Evolutionary conservation across 1,284 basidiomycete genomes (phyloP).

Genomic region (Microbotryum violaceum): DNA sequence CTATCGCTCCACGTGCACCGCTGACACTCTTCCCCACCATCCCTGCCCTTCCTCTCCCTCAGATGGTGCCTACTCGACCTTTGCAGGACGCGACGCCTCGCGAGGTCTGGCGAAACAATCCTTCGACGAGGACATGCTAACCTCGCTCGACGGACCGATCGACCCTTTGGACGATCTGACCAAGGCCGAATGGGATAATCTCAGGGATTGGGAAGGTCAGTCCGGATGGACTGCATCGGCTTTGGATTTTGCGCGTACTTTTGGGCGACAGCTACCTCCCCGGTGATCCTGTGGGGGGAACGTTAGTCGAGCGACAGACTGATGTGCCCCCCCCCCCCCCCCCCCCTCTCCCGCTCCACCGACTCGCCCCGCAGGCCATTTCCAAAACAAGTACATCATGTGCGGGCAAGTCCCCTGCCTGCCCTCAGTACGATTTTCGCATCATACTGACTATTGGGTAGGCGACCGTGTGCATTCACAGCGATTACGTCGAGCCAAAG

Average conservation of each 20-base stretch:
- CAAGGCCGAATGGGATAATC: constrained; percentile 32
- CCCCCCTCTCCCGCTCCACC: not conserved
- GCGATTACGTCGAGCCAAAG: constrained; percentile 6
- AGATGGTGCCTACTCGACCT: constrained; percentile 31
- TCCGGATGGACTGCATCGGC: no score
- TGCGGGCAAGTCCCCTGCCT: constrained; percentile 7
- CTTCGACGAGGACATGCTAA: constrained; percentile 36
- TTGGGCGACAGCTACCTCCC: no score
- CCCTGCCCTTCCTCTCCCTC: not conserved
- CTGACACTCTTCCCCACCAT: not conserved
- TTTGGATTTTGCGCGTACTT: no score
- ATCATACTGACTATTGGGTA: no score
- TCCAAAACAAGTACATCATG: constrained; percentile 28
- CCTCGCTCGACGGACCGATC: constrained; percentile 33
- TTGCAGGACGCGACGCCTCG: constrained; percentile 38
- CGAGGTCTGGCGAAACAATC: constrained; percentile 36
- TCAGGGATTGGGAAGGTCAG: constrained; percentile 34
- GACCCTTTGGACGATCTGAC: constrained; percentile 34
- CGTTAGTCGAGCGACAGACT: not conserved
- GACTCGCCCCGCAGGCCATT: constrained; percentile 6
- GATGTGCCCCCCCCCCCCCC: not conserved
- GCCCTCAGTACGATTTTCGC: no score
- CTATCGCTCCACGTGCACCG: not conserved
- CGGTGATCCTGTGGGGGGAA: no score
- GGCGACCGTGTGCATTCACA: not conserved